Evolutionary conservation across 495 filamentous ascomycete genomes (phyloP).

Genomic region (Penicillium alfredii): DNA sequence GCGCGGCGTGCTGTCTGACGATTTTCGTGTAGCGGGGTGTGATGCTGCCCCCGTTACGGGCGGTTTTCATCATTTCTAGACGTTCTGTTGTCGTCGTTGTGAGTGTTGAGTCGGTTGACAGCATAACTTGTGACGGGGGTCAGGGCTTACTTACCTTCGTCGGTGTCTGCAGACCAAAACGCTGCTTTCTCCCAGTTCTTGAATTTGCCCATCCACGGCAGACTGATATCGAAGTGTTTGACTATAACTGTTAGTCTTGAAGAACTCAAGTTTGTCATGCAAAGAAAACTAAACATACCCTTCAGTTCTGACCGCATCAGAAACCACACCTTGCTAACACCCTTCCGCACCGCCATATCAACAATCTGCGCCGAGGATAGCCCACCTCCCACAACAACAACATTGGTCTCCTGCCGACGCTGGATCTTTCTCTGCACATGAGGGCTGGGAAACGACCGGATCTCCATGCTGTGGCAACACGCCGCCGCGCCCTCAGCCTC

Average conservation of each 20-base stretch:
- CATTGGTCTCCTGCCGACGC: conserved; percentile 38
- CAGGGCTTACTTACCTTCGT: conserved; percentile 34
- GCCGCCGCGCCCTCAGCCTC: conserved; percentile 38
- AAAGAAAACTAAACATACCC: conserved; percentile 18
- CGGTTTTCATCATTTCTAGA: conserved; percentile 48
- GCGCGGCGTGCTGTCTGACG: conserved; percentile 43
- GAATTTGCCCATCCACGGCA: conserved; percentile 63
- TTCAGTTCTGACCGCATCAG: conserved; percentile 53
- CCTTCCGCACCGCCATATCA: conserved; percentile 48
- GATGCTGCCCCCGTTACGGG: conserved; percentile 57
- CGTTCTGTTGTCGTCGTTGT: conserved; percentile 35
- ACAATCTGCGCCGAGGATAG: conserved; percentile 56
- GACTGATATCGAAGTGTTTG: conserved; percentile 58
- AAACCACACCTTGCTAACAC: conserved; percentile 51
- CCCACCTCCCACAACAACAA: conserved; percentile 57
- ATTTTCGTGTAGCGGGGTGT: conserved; percentile 52
- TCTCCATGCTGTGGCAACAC: conserved; percentile 50
- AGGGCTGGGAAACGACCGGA: conserved; percentile 42
- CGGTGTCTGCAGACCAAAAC: conserved; percentile 56
- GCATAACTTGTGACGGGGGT: no score
- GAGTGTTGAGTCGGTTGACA: background rate
- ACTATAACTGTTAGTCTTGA: conserved; percentile 24
- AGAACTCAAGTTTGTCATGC: background rate
- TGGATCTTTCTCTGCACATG: conserved; percentile 43
- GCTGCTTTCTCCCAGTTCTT: conserved; percentile 56